phyloP scores from a whole-genome alignment of 345 rosid genomes.

The Pistacia integerrima region DNA sequence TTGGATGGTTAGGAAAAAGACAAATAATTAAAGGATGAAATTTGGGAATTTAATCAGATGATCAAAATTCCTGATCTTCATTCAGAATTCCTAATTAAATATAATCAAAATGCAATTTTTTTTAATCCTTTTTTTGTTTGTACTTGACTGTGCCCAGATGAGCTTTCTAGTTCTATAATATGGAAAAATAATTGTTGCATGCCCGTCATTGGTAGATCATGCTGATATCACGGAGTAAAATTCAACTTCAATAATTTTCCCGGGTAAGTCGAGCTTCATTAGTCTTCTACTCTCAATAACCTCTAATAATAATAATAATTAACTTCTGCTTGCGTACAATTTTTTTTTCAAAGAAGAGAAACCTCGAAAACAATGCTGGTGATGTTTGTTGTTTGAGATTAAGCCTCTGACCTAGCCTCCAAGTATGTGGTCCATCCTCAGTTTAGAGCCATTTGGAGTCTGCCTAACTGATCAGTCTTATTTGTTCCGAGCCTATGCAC shows the following conservation, averaged over 20 bases:
- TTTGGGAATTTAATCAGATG: background rate
- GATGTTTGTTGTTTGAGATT: background rate
- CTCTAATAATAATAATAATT: no score
- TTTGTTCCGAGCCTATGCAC: no score
- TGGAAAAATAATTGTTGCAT: background rate
- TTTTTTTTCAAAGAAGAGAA: no score
- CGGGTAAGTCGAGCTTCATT: no score
- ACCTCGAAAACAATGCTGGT: background rate
- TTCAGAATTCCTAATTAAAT: background rate
- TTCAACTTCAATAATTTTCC: no score
- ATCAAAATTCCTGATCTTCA: background rate
- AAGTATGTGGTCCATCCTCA: no score
- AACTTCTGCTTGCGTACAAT: no score
- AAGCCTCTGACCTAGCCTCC: no score
- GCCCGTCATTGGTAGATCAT: background rate
- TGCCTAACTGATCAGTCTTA: no score
- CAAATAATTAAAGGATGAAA: conserved; percentile 2
- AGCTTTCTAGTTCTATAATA: background rate
- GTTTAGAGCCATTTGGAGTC: no score
- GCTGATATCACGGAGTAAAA: no score
- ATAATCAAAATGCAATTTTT: background rate
- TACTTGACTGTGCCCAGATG: background rate
- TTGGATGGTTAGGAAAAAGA: conserved; percentile 15
- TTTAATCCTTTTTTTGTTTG: background rate
- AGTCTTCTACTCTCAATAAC: no score